Evolutionary conservation across 805 yeast genomes (phyloP).

Genomic region (Myxozyma sirexii): DNA sequence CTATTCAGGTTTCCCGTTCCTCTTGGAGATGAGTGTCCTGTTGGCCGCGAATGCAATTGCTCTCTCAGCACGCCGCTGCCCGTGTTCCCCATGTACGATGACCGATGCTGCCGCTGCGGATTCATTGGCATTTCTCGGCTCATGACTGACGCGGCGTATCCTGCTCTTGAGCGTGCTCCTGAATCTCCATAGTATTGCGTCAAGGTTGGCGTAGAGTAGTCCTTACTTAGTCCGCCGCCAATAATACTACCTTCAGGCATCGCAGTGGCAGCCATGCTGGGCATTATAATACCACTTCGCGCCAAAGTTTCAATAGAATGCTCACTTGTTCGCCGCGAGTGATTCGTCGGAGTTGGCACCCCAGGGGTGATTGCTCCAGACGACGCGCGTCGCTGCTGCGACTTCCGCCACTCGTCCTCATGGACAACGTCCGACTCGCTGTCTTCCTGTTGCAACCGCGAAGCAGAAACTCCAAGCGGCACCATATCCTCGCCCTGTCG

Average conservation of each 20-base stretch:
- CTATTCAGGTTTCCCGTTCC: conserved; percentile 10
- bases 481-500: conserved; percentile 11
- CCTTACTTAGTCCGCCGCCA: neutral
- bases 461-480: conserved; percentile 7
- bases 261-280: neutral
- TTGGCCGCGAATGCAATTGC: neutral
- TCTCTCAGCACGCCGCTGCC: conserved; percentile 18
- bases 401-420: neutral
- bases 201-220: neutral
- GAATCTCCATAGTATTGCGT: neutral
- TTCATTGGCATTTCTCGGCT: conserved; percentile 6
- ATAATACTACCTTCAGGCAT: neutral
- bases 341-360: neutral
- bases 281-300: conserved; percentile 5
- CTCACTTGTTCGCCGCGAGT: neutral
- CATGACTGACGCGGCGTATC: neutral
- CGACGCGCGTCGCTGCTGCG: neutral
- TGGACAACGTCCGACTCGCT: neutral
- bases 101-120: neutral
- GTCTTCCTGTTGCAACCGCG: neutral
- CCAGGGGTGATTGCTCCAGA: neutral
- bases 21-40: neutral
- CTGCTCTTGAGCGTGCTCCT: neutral
- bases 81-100: neutral
- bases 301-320: conserved; percentile 1